These are phyloP conservation scores for Umbelopsis ramanniana DNA, from an alignment of 192 early-diverging fungal genomes.

Conservation along the genomic window DNA sequence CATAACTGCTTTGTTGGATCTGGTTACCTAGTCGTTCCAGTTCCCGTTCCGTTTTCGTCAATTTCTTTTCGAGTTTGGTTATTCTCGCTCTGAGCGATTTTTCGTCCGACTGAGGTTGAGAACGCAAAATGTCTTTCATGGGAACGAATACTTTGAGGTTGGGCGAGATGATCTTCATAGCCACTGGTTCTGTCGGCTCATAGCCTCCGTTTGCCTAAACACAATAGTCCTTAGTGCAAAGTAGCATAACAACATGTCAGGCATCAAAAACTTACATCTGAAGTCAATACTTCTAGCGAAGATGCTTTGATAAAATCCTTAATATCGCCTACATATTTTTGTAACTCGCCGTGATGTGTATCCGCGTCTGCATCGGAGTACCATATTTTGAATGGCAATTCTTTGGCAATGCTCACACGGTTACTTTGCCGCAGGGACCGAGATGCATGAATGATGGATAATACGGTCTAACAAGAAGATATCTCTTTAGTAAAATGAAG, in stretches of 20 bases:
- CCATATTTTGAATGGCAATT: slow-evolving; percentile 54
- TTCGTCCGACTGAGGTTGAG: slow-evolving; percentile 29
- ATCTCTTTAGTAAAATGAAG: neutral
- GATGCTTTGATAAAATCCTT: slow-evolving; percentile 44
- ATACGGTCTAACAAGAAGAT: slow-evolving; percentile 32
- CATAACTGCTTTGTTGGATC: slow-evolving; percentile 39
- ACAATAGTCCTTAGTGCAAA: neutral
- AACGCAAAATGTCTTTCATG: slow-evolving; percentile 30
- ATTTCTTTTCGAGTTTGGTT: slow-evolving; percentile 35
- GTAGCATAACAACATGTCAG: neutral
- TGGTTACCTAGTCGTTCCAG: slow-evolving; percentile 32
- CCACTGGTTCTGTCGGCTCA: neutral
- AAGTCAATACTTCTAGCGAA: slow-evolving; percentile 26
- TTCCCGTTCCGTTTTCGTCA: slow-evolving; percentile 34
- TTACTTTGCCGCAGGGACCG: slow-evolving; percentile 58
- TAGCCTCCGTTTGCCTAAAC: neutral
- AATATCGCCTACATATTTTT: slow-evolving; percentile 43
- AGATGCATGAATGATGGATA: slow-evolving; percentile 55
- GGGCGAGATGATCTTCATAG: slow-evolving; percentile 29
- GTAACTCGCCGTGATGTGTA: slow-evolving; percentile 33
- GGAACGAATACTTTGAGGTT: slow-evolving; percentile 46
- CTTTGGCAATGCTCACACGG: slow-evolving; percentile 46
- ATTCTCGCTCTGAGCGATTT: slow-evolving; percentile 11
- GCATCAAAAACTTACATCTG: slow-evolving; percentile 28
- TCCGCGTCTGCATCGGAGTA: slow-evolving; percentile 39